Evolutionary conservation across 148 eudicot species (phyloP), one percentile per base, ranked within the genome.

Genomic region (Simmondsia chinensis): DNA sequence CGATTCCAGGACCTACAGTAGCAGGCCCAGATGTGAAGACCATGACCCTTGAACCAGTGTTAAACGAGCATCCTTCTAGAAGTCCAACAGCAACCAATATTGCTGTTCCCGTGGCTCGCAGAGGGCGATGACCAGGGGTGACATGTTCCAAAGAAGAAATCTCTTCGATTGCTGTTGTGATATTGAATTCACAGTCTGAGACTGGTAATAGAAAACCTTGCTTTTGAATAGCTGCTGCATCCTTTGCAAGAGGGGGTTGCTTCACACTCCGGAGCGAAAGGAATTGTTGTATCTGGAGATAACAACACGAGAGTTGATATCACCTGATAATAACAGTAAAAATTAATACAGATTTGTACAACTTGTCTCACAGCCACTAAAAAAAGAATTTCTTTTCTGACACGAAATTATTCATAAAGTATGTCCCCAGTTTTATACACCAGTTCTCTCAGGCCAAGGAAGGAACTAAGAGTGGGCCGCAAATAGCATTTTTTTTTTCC

Each of bases 1-100:
- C 66, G 65, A 68, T 69, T 25, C 97, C 97, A 20, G 95, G 97
- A 54, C 97, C 97, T 28, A 76, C 46, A 44, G 97, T 89, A 54
- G 93, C 76, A n/a, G 97, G 97, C 23, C 97, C 97, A 22, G 97
- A 78, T 22, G 94, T 85, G 80, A 89, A 89, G 40, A 89, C 78
- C 75, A 89, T 71, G 18, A 85, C 65, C 56, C 93, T 67, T 19
- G 97, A 84, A 31, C 95, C 95, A 15, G 84, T 72, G 54, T 18
- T 65, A 30, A 79, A 43, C 31, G 54, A 60, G 74, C 82, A 84
- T 39, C 85, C 97, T 74, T 89, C 95, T 47, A 89, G 47, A 45
- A 89, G 72, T 38, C 85, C 95, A 20, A 82, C 61, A 25, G 88
- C 94, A 34, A 80, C 97, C 46, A 87, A 76, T 69, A 89, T 79